Conservation (phyloP, 306 rosid species). For the Cucurbita pepo region DNA sequence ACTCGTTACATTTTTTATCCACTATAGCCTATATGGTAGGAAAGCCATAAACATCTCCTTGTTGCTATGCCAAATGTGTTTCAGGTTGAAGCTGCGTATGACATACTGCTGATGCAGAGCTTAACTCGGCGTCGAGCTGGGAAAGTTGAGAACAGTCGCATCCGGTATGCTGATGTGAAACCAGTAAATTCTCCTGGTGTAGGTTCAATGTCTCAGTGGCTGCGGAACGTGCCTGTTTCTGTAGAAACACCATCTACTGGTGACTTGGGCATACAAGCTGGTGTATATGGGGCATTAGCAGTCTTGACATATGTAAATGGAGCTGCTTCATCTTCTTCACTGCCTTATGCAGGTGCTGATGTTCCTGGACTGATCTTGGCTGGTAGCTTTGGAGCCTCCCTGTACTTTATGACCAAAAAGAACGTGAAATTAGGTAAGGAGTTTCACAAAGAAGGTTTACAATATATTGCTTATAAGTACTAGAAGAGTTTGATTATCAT, state of each 20-base stretch:
- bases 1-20: background rate
- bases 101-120: constrained; percentile 89
- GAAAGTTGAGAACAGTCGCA: constrained; percentile 53
- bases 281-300: constrained; percentile 89
- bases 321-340: constrained; percentile 28
- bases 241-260: constrained; percentile 58
- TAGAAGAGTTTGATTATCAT: constrained; percentile 1
- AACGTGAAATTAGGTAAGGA: constrained; percentile 72
- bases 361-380: constrained; percentile 95
- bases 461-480: constrained; percentile 2
- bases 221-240: constrained; percentile 56
- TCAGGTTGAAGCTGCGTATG: constrained; percentile 98
- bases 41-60: background rate
- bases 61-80: background rate
- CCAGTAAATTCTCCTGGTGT: constrained; percentile 39
- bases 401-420: constrained; percentile 87
- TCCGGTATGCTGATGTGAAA: constrained; percentile 91
- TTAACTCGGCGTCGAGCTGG: constrained; percentile 80
- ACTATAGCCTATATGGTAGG: background rate
- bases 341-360: constrained; percentile 58
- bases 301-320: constrained; percentile 68
- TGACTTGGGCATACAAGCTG: constrained; percentile 81
- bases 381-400: constrained; percentile 97
- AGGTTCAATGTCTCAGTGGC: constrained; percentile 70
- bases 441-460: constrained; percentile 3